These are phyloP conservation scores for Amanita rubescens DNA, from an alignment of 768 basidiomycete species.

Conservation along the genomic window DNA sequence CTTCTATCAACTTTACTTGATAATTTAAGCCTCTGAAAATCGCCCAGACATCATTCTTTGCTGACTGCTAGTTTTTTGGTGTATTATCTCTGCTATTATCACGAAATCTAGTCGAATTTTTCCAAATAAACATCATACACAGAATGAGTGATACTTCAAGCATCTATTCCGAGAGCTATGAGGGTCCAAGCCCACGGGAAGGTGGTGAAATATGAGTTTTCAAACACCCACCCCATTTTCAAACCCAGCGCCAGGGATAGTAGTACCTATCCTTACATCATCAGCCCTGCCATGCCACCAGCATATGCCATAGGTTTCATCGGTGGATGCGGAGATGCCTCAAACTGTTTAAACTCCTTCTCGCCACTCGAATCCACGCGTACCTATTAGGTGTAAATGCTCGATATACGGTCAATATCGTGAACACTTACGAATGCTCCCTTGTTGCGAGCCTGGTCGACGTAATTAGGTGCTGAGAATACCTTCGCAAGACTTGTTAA, in stretches of 20 bases:
- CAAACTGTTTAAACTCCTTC: conserved; percentile 72
- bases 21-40: too few relatives aligned
- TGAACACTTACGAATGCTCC: conserved; percentile 70
- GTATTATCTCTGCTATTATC: too few relatives aligned
- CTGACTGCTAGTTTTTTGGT: too few relatives aligned
- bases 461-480: conserved; percentile 94
- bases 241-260: neutral
- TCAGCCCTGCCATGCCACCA: conserved; percentile 56
- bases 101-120: too few relatives aligned
- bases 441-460: conserved; percentile 87
- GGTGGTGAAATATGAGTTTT: too few relatives aligned
- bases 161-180: too few relatives aligned
- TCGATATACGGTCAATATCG: neutral
- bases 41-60: too few relatives aligned
- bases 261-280: conserved; percentile 44
- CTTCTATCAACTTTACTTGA: too few relatives aligned
- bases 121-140: too few relatives aligned
- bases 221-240: too few relatives aligned
- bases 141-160: too few relatives aligned
- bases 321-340: conserved; percentile 81
- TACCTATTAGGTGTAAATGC: conserved; percentile 40
- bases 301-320: conserved; percentile 92
- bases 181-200: too few relatives aligned
- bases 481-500: conserved; percentile 38
- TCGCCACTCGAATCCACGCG: conserved; percentile 75